Base-by-base conservation (phyloP, 1,284 basidiomycete genomes). In the Macrocystidia cucumis region DNA sequence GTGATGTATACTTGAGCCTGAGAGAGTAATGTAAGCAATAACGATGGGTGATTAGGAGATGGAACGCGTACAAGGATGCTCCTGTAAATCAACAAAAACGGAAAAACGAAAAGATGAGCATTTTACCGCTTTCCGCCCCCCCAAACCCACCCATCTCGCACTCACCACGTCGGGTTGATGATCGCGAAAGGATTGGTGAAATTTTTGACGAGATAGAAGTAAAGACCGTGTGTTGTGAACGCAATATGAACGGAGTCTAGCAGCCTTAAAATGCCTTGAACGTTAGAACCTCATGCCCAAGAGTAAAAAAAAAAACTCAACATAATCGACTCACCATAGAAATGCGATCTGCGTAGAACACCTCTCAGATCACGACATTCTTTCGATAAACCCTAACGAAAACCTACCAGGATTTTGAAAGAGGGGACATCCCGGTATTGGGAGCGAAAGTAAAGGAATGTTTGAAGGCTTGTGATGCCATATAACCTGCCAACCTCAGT, bases 401-500 rank as follows among this genome's bases (percentile, higher is more conserved):
- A 7, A 37, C 51, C 34, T 34, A 57, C 55, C 34, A 52, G 33
- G 31, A 37, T 9, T 39, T 44, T 47, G 31, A 57, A 50, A 24
- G 37, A 31, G 21, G 32, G 21, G 2, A 36, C 32, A 37, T 59
- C 55, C 21, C 42, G 41, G 21, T 38, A 41, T 18, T 42, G 44
- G 21, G 43, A 37, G 30, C 40, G 51, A 38, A 49, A 55, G 40
- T 57, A 60, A 16, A 54, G 43, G 38, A 54, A 59, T 3, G 47
- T 50, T 34, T 60, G 57, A 8, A 59, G 45, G 21, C 51, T 56
- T n/a, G 57, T 60, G 9, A 59, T 47, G 1, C 57, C 59, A 32
- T 57, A 61, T 26, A 60, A 47, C 26, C 60, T 61, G 12, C 3
- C 4, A 11, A 19, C 29, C 11, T 9, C 9, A 12, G 12, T 14